Evolutionary conservation across 176 grass and related monocot genomes (phyloP), one percentile per base, ranked within the genome.

Genomic region (Cenchrus fungigraminus): DNA sequence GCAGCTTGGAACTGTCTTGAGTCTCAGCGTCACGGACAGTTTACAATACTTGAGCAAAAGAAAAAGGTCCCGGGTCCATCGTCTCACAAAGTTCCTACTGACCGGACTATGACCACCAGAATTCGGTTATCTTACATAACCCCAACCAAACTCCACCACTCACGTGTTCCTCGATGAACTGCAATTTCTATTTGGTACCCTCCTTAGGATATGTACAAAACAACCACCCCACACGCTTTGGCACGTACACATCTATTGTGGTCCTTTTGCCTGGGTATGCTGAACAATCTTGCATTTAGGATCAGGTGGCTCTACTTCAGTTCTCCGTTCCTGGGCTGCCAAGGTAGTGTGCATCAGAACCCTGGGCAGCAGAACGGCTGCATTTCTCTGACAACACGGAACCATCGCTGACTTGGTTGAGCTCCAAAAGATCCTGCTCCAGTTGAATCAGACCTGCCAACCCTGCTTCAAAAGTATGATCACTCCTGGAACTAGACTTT

Each of bases 291-390:
- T 64, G 58, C n/a, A 12, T 16, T 29, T 29, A 10, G 5, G 43
- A 10, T 5, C 42, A 79, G 22, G 76, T 47, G 15, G 43, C 59
- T 50, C 14, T 12, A 22, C 28, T 51, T 79, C 53, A 37, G 0
- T 1, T 7, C 65, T 42, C 16, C 17, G 52, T 42, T 76, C n/a
- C 52, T 12, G 9, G 34, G 32, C 17, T 58, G 37, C 37, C 19
- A 11, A 60, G 34, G 61, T n/a, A 79, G 77, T 25, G 25, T 25
- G 25, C 31, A 40, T 76, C 73, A n/a, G 73, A 57, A 58, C 52
- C 32, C 57, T 20, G 52, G 0, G 52, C 9, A 3, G 52, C 29
- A 80, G 25, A 37, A 13, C 6, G 9, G 46, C 47, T 54, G 28
- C 16, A 40, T 16, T 67, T 29, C 6, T 80, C 5, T 6, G 25